Conservation (phyloP, 208 protist genomes). For the Trypanosomatidae sp. region DNA sequence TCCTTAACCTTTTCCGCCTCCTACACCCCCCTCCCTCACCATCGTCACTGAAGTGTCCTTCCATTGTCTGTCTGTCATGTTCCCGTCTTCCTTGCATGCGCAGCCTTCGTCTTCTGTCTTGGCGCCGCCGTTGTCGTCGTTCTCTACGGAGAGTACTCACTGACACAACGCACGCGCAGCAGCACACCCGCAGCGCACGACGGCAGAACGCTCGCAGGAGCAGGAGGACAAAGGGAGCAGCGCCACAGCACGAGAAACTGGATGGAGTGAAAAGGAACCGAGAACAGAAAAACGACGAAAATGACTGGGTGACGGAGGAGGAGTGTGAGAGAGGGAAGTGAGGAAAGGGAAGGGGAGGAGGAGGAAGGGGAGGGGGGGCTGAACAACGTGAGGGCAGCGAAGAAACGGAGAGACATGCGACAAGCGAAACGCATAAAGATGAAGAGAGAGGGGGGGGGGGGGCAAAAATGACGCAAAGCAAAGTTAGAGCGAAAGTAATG, state of each 20-base stretch:
- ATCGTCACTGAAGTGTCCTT: neutral
- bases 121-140: neutral
- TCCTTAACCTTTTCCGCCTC: neutral
- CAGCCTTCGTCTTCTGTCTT: neutral
- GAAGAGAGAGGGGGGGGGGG: neutral
- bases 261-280: neutral
- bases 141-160: neutral
- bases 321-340: neutral
- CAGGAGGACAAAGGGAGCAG: neutral
- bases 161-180: neutral
- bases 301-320: neutral
- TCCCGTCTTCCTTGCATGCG: neutral
- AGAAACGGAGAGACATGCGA: neutral
- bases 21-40: neutral
- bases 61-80: neutral
- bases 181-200: neutral
- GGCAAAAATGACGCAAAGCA: no score
- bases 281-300: neutral
- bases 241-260: neutral
- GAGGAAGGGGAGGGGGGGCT: neutral
- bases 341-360: neutral
- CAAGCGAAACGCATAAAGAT: neutral
- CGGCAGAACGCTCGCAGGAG: neutral
- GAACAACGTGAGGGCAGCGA: neutral
- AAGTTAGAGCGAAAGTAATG: no score